Base-by-base conservation (phyloP, 805 yeast species). In the Hermanozyma aechmeae region DNA sequence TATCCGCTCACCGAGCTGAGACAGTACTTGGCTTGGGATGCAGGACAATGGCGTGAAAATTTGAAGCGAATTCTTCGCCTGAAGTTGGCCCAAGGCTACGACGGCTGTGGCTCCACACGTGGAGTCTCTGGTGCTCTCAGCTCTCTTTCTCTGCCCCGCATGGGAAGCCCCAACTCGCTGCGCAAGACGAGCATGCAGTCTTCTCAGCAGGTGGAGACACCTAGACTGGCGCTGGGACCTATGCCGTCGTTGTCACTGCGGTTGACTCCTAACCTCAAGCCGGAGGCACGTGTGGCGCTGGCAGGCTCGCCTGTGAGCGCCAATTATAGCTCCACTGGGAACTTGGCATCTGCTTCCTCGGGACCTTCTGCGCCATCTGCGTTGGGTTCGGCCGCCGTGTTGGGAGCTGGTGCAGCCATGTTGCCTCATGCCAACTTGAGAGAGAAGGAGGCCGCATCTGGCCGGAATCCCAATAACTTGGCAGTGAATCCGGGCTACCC, bases 31-130 rank as follows among this genome's bases (percentile, higher is more conserved):
- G 32, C 37, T 19, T 62, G 68, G 68, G 64, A 58, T 36, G 51
- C 49, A 13, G 46, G 50, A 13, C 38, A 44, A 15, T 62, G 68
- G 68, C 48, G 40, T 18, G 37, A 32, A 3, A 51, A 51, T 23
- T 44, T 62, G 18, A 55, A 53, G 30, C 18, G 29, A 3, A 35
- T 62, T 15, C 42, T 62, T 41, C 50, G 47, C 32, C 43, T 50
- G 19, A 62, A 61, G 35, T 43, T 62, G 32, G 59, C 53, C 18
- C 45, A 48, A 32, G 69, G 89, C 6, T 81, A 79, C 48, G 71
- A 71, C 14, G 92, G 93, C 5, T 78, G 85, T 53, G 89, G 89
- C n/a, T 23, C 16, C 23, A 22, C 14, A 23, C 24, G 16, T 11
- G 9, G 17, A 22, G 23, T 16, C 13, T 14, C 10, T 12, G 30